These are phyloP conservation scores for Trypanosoma mega DNA, from an alignment of 208 protist species.

Conservation along the genomic window DNA sequence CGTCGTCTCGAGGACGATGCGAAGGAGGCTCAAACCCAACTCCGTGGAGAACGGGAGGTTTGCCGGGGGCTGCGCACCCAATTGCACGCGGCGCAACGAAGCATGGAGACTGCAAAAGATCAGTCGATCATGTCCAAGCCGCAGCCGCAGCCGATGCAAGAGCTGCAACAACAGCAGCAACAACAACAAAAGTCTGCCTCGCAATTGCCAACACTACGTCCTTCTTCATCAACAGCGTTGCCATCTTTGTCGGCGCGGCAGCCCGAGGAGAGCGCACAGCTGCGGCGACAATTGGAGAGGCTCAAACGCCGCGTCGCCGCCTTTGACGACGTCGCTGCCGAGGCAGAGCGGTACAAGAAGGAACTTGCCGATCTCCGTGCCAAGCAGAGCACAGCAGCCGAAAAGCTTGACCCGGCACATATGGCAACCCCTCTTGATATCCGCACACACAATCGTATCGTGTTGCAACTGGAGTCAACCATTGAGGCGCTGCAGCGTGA, in stretches of 20 bases:
- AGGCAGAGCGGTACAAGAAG: conserved; percentile 33
- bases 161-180: conserved; percentile 2
- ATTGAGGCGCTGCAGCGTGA: conserved; percentile 66
- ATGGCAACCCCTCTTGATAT: conserved; percentile 37
- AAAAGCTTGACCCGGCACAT: conserved; percentile 6
- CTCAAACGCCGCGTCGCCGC: conserved; percentile 38
- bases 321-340: conserved; percentile 28
- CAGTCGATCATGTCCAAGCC: conserved; percentile 13
- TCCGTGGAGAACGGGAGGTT: conserved; percentile 50
- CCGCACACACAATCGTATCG: conserved; percentile 39
- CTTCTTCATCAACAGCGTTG: too few relatives aligned
- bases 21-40: conserved; percentile 38
- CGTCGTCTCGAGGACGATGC: conserved; percentile 52
- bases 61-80: conserved; percentile 42
- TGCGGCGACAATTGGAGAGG: conserved; percentile 19
- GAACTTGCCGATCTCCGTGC: conserved; percentile 37
- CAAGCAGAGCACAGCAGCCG: neutral
- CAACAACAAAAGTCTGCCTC: conserved; percentile 22
- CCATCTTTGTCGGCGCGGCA: too few relatives aligned
- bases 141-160: conserved; percentile 13
- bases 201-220: neutral
- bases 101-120: conserved; percentile 31
- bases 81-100: conserved; percentile 35
- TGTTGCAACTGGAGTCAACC: conserved; percentile 50
- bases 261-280: conserved; percentile 14